Percentiles rank a stretch among this genome's conserved stretches.
Conservation (phyloP, 805 yeast species). For the Teunomyces barrocoloradensis region DNA sequence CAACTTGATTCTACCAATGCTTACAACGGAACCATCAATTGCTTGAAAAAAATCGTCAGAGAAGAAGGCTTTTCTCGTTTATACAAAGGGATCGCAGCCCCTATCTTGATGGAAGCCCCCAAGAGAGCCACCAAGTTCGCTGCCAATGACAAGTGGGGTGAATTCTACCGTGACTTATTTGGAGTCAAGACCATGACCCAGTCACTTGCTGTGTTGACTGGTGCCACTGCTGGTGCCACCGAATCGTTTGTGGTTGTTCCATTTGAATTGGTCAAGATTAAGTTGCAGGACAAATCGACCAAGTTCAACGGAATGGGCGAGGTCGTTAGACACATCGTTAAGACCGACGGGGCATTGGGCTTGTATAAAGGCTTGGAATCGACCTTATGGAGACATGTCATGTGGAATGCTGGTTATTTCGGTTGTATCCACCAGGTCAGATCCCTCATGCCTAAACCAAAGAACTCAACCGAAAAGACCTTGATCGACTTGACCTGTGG, state of each 20-base stretch:
- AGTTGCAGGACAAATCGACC: constrained; percentile 86
- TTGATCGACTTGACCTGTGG: constrained; percentile 89
- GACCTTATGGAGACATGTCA: constrained; percentile 93
- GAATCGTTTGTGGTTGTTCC: constrained; percentile 98
- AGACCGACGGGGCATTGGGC: constrained; percentile 75
- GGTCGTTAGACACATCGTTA: constrained; percentile 69
- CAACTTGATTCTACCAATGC: constrained; percentile 67
- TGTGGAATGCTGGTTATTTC: constrained; percentile 98
- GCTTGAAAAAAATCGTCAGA: constrained; percentile 76
- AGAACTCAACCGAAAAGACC: constrained; percentile 69
- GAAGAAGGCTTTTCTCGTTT: constrained; percentile 82
- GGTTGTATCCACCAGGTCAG: constrained; percentile 91
- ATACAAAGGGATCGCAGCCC: constrained; percentile 93
- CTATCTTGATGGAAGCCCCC: constrained; percentile 98
- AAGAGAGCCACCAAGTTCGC: constrained; percentile 98
- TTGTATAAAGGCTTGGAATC: constrained; percentile 95
- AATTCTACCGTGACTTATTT: constrained; percentile 68
- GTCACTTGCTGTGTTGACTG: constrained; percentile 82
- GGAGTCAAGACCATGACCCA: constrained; percentile 73
- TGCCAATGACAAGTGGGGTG: constrained; percentile 96
- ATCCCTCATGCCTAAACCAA: constrained; percentile 72
- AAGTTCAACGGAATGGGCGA: constrained; percentile 82
- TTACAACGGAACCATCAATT: constrained; percentile 81
- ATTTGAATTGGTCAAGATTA: constrained; percentile 91
- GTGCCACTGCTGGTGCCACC: constrained; percentile 98